phyloP scores from a whole-genome alignment of 345 rosid genomes.

The Aethionema arabicum region DNA sequence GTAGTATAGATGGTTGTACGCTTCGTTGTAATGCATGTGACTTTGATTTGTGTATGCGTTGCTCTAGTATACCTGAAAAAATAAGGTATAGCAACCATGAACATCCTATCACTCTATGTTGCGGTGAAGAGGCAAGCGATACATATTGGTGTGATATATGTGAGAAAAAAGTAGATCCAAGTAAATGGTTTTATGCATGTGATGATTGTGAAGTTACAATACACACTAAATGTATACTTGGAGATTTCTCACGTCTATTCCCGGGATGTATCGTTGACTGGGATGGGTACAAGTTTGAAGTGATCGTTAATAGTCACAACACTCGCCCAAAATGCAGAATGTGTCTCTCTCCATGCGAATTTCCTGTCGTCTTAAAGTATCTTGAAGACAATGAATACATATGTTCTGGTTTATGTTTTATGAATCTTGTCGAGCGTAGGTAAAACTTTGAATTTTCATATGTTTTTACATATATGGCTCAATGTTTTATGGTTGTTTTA shows the following conservation, averaged over 20 bases:
- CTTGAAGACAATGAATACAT: too few relatives aligned
- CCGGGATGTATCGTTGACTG: background rate
- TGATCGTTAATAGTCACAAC: background rate
- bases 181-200: constrained; percentile 6
- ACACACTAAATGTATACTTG: constrained; percentile 7
- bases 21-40: background rate
- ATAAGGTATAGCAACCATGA: constrained; percentile 10
- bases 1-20: background rate
- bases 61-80: background rate
- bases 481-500: too few relatives aligned
- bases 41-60: constrained; percentile 2
- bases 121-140: background rate
- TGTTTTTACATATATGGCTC: too few relatives aligned
- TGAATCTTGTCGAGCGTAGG: too few relatives aligned
- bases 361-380: too few relatives aligned
- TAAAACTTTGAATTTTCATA: too few relatives aligned
- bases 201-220: constrained; percentile 1
- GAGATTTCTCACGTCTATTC: constrained; percentile 16
- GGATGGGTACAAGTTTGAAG: background rate
- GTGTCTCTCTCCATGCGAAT: too few relatives aligned
- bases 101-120: constrained; percentile 17
- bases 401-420: too few relatives aligned
- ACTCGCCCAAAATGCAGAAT: constrained; percentile 14
- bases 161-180: constrained; percentile 1
- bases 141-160: constrained; percentile 16